Evolutionary conservation across 306 rosid species (phyloP), one percentile per base, ranked within the genome.

Genomic region (Luffa aegyptiaca): DNA sequence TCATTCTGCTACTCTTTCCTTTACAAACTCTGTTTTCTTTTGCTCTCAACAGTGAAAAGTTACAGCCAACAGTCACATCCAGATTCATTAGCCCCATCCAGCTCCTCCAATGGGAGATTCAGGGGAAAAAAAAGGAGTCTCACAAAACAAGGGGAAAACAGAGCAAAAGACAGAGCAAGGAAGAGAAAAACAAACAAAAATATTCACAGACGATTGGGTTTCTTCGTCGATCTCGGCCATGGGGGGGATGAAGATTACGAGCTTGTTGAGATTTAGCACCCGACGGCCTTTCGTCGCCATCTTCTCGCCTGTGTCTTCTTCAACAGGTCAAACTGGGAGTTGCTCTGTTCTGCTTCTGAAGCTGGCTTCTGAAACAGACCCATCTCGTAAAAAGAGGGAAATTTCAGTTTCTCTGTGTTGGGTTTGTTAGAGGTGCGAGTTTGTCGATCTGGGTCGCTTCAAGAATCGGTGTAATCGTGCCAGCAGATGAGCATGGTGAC

Each of bases 401-500:
- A 49, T 11, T 53, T 10, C 5, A 13, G 8, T 9, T 2, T 35
- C 48, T 52, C 35, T 55, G 51, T 8, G 3, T 0, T 21, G 71
- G 21, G 71, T 64, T 8, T n/a, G 11, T 10, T 18, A 52, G 49
- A 75, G 17, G 31, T 0, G 6, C 1, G 36, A 42, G 44, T 26
- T 72, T 72, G 20, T 21, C 13, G 3, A 41, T 42, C 26, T 64
- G 71, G 46, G 46, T 64, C 9, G 58, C 2, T 16, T 79, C 82
- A 79, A 79, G 98, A 92, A 83, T 93, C 97, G 49, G 84, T 82
- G 84, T 90, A 93, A 44, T 93, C 98, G 52, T 85, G 91, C 98
- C 98, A 93, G 84, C 98, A 93, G 79, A 93, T 89, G 74, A 93
- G 97, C 97, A 93, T 93, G 64, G 91, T 85, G 13, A 93, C 90